Evolutionary conservation across 108 stramenopile genomes (phyloP), one percentile per base, ranked within the genome.

Genomic region (Nitzschia palea): DNA sequence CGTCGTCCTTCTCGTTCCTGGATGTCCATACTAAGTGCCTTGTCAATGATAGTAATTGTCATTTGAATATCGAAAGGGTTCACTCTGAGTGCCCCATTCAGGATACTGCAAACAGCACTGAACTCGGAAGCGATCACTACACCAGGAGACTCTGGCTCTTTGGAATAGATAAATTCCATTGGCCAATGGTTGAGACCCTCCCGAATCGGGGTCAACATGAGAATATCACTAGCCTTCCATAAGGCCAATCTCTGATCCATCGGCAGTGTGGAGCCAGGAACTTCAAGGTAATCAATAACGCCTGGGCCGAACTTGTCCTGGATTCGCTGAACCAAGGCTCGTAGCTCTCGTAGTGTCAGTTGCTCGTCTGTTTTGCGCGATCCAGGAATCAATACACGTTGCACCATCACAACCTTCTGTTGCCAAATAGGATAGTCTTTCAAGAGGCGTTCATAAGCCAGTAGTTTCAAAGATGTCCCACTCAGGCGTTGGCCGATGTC

Each of bases 111-210:
- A 29, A 97, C 96, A 2, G 99, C 96, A 20, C 95, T 94, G 70
- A 99, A 99, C 74, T 99, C 99, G 2, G 96, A 97, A 6, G 95
- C 83, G 37, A 99, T 88, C 18, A 98, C 96, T 14, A 98, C 97
- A 32, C 99, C 99, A 2, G 97, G 93, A 36, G 55, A 45, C 12
- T 80, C 77, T 8, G 84, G 80, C 52, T 82, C 78, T 71, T 88
- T 88, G 29, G 82, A 78, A 67, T 90, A 97, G 40, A 97, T 94
- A 82, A 92, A 99, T 86, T 99, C 98, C 70, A 98, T 85, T 6
- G 99, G 99, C 76, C 82, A 80, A 28, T 97, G 86, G 78, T 98
- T 99, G 50, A 99, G 79, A 22, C 99, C 99, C 76, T 99, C 97
- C 4, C 97, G 91, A 54, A 98, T 83, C 1, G 97, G 93, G 20